A percentile compares a stretch with the other conserved stretches of the same genome.
These are phyloP conservation scores for Leptomonas seymouri DNA, from an alignment of 208 protist species.

Conservation along the genomic window DNA sequence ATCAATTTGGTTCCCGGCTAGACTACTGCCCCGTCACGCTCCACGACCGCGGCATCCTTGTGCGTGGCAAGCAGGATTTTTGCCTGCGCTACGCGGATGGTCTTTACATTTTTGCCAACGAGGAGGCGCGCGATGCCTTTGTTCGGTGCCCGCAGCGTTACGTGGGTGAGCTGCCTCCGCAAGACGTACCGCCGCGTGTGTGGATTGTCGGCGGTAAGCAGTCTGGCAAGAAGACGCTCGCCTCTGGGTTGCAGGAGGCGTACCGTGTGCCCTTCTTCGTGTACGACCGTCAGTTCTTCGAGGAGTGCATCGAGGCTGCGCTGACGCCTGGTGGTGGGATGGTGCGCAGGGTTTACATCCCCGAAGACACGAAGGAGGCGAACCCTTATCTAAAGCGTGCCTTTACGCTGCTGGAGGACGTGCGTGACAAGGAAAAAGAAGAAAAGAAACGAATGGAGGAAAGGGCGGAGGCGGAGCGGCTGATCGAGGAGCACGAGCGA, in stretches of 20 bases:
- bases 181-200: slow-evolving; percentile 65
- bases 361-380: slow-evolving; percentile 34
- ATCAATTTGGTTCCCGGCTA: slow-evolving; percentile 80
- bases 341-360: slow-evolving; percentile 69
- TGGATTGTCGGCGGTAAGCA: slow-evolving; percentile 76
- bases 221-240: slow-evolving; percentile 81
- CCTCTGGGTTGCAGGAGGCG: slow-evolving; percentile 41
- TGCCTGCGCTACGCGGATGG: slow-evolving; percentile 58
- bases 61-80: slow-evolving; percentile 66
- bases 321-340: slow-evolving; percentile 48
- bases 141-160: slow-evolving; percentile 71
- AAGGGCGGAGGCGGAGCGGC: slow-evolving; percentile 52
- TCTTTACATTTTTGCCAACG: slow-evolving; percentile 82
- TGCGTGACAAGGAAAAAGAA: slow-evolving; percentile 60
- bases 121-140: slow-evolving; percentile 63
- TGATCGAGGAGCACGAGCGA: slow-evolving; percentile 62
- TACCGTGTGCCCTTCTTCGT: slow-evolving; percentile 73
- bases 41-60: slow-evolving; percentile 63
- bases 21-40: slow-evolving; percentile 89
- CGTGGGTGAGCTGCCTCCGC: slow-evolving; percentile 42
- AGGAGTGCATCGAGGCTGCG: slow-evolving; percentile 71
- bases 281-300: slow-evolving; percentile 79
- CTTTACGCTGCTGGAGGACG: slow-evolving; percentile 48
- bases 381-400: slow-evolving; percentile 60
- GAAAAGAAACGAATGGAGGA: slow-evolving; percentile 53